Percentiles rank a stretch among this genome's conserved stretches.
Evolutionary conservation across 495 filamentous ascomycete genomes (phyloP).

Genomic region (Talaromyces stipitatus): DNA sequence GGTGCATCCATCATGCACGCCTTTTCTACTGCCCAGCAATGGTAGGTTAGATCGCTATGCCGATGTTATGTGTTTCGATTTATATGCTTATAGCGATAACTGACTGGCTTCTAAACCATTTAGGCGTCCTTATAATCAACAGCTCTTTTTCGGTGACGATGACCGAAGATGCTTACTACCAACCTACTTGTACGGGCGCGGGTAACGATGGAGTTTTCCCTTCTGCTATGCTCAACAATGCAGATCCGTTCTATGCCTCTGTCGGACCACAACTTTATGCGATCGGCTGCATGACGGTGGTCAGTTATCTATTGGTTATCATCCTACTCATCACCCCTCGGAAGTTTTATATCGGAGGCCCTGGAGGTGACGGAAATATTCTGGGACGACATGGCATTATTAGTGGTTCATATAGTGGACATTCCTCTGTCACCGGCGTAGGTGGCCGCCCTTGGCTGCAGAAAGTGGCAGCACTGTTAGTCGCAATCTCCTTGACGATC

Average conservation of each 20-base stretch:
- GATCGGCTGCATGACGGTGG: constrained; percentile 81
- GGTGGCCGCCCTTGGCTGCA: constrained; percentile 92
- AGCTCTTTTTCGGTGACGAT: constrained; percentile 53
- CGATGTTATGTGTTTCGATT: background rate
- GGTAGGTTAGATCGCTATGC: constrained; percentile 20
- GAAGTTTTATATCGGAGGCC: constrained; percentile 78
- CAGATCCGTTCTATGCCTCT: constrained; percentile 88
- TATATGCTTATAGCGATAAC: background rate
- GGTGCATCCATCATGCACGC: constrained; percentile 47
- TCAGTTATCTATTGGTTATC: constrained; percentile 89
- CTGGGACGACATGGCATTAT: constrained; percentile 82
- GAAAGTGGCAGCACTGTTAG: constrained; percentile 83
- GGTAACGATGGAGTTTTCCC: constrained; percentile 17
- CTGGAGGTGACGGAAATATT: constrained; percentile 57
- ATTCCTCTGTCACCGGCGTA: constrained; percentile 70
- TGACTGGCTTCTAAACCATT: constrained; percentile 14
- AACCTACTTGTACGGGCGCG: constrained; percentile 50
- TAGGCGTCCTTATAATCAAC: constrained; percentile 53
- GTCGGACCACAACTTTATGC: constrained; percentile 86
- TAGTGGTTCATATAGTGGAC: constrained; percentile 59
- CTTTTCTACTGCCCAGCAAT: constrained; percentile 52
- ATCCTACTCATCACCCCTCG: constrained; percentile 89
- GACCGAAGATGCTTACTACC: constrained; percentile 52
- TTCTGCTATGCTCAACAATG: constrained; percentile 47
- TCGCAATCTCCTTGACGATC: constrained; percentile 87